Conservation (phyloP, 768 basidiomycete genomes). For the Agaricus blazei region DNA sequence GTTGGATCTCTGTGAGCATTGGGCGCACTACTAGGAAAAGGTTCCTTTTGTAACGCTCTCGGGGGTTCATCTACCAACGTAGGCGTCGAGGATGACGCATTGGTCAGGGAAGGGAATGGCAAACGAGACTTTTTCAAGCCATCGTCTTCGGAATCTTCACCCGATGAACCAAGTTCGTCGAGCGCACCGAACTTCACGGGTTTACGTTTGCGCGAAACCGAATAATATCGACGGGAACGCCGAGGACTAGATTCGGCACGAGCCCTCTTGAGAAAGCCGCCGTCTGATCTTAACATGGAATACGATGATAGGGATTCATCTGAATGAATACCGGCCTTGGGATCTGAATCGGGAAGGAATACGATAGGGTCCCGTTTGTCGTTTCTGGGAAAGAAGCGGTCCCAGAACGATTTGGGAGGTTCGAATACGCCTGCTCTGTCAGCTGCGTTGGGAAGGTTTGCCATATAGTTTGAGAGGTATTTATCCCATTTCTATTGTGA, state of each 20-base stretch:
- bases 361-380: conserved; percentile 10
- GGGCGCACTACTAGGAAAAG: neutral
- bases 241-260: conserved; percentile 9
- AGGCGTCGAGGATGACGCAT: conserved; percentile 20
- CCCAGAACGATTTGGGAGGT: conserved; percentile 51
- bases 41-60: neutral
- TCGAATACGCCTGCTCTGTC: conserved; percentile 54
- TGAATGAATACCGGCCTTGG: conserved; percentile 1
- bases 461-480: conserved; percentile 55
- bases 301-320: neutral
- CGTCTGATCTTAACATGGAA: neutral
- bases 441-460: conserved; percentile 47
- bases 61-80: conserved; percentile 22
- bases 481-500: conserved; percentile 58
- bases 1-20: neutral
- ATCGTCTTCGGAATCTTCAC: conserved; percentile 10
- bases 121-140: conserved; percentile 6
- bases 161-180: conserved; percentile 14
- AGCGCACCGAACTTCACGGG: conserved; percentile 28
- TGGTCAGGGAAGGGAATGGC: conserved; percentile 10
- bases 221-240: conserved; percentile 6
- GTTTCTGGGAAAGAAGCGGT: conserved; percentile 34
- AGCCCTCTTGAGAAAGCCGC: conserved; percentile 21
- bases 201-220: conserved; percentile 16
- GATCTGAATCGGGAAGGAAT: conserved; percentile 9